Evolutionary conservation across 345 rosid species (phyloP).

Genomic region (Physaria fendleri): DNA sequence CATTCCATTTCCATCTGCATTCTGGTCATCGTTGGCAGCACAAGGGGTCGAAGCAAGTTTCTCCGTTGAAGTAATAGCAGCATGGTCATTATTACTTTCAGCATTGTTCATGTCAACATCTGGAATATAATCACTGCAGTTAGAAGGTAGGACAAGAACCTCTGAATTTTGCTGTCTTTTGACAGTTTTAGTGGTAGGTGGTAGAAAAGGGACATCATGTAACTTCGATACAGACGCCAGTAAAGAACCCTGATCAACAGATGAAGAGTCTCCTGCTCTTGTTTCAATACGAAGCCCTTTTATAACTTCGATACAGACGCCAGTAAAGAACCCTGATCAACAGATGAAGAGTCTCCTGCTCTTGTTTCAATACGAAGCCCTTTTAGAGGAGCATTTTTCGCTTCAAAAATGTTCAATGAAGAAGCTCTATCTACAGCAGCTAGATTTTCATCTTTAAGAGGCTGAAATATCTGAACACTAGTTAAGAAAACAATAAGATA

Average conservation of each 20-base stretch:
- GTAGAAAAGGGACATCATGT: slow-evolving; percentile 45
- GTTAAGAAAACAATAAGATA: slow-evolving; percentile 39
- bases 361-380: slow-evolving; percentile 74
- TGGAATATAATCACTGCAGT: slow-evolving; percentile 38
- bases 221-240: slow-evolving; percentile 65
- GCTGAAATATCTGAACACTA: slow-evolving; percentile 67
- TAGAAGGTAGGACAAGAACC: slow-evolving; percentile 47
- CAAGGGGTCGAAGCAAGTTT: slow-evolving; percentile 33
- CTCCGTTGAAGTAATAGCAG: slow-evolving; percentile 38
- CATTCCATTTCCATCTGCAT: slow-evolving; percentile 42
- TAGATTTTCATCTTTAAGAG: slow-evolving; percentile 54
- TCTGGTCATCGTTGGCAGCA: slow-evolving; percentile 43
- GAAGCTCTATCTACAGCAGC: slow-evolving; percentile 55
- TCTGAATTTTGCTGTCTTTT: slow-evolving; percentile 51
- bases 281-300: slow-evolving; percentile 79
- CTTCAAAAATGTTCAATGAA: slow-evolving; percentile 66
- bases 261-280: slow-evolving; percentile 73
- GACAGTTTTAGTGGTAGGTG: slow-evolving; percentile 44
- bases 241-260: slow-evolving; percentile 70
- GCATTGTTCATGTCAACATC: slow-evolving; percentile 66
- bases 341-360: slow-evolving; percentile 76
- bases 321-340: slow-evolving; percentile 67
- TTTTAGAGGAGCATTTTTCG: slow-evolving; percentile 58
- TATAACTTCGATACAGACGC: slow-evolving; percentile 59
- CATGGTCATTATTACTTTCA: slow-evolving; percentile 45